These are phyloP conservation scores for Calonectria pauciramosa DNA, from an alignment of 2,329 filamentous ascomycete genomes.

Conservation along the genomic window DNA sequence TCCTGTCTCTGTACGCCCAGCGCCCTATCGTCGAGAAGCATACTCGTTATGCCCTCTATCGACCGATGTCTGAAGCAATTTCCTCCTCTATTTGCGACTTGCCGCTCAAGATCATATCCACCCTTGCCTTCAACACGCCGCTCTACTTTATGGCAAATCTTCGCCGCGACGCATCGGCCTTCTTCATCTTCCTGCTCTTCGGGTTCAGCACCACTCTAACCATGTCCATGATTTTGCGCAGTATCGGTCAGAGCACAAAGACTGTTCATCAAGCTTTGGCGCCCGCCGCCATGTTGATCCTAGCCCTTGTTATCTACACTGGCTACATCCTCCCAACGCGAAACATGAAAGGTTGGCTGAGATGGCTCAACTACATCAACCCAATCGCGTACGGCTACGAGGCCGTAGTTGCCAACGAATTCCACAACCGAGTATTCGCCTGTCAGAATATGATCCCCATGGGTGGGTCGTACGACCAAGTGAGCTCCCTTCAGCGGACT, in stretches of 20 bases:
- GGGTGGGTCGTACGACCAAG: slow-evolving; percentile 10
- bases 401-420: slow-evolving; percentile 32
- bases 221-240: slow-evolving; percentile 60
- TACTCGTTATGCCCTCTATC: slow-evolving; percentile 51
- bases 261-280: slow-evolving; percentile 62
- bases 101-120: slow-evolving; percentile 55
- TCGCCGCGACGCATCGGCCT: slow-evolving; percentile 57
- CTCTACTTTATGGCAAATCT: slow-evolving; percentile 64
- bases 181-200: slow-evolving; percentile 61
- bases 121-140: slow-evolving; percentile 57
- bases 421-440: slow-evolving; percentile 23
- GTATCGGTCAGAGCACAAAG: slow-evolving; percentile 57
- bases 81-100: slow-evolving; percentile 54
- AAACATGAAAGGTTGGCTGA: slow-evolving; percentile 31
- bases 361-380: slow-evolving; percentile 75
- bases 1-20: slow-evolving; percentile 49
- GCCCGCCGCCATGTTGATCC: slow-evolving; percentile 53
- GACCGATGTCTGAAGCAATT: slow-evolving; percentile 48
- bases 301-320: slow-evolving; percentile 52
- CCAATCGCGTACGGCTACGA: slow-evolving; percentile 67
- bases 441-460: slow-evolving; percentile 24
- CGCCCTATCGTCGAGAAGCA: slow-evolving; percentile 53
- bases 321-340: slow-evolving; percentile 61
- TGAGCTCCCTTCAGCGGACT: slow-evolving; percentile 1
- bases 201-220: slow-evolving; percentile 52